phyloP scores from a whole-genome alignment of 768 basidiomycete species.

The Mycena polygramma region DNA sequence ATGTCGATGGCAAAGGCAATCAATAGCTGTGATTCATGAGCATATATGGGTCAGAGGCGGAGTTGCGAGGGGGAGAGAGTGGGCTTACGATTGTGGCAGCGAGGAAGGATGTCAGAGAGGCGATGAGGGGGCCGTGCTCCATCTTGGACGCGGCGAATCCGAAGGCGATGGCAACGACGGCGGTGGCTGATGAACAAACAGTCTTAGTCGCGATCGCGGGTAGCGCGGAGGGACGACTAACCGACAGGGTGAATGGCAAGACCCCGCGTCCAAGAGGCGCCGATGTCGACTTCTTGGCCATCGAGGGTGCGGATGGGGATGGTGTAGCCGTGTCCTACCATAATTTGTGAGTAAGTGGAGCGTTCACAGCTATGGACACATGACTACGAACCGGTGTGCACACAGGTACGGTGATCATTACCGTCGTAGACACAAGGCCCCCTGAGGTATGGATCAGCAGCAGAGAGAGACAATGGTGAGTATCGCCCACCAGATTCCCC shows the following conservation, averaged over 20 bases:
- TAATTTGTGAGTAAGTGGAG: neutral
- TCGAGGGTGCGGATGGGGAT: neutral
- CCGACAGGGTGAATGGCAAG: constrained; percentile 41
- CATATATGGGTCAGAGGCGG: neutral
- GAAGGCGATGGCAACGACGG: constrained; percentile 31
- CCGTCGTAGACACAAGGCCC: constrained; percentile 26
- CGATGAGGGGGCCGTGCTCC: constrained; percentile 22
- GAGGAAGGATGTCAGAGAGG: constrained; percentile 30
- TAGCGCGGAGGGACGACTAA: neutral
- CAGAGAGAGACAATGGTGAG: too few relatives aligned
- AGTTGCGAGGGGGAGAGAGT: too few relatives aligned
- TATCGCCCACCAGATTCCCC: constrained; percentile 32
- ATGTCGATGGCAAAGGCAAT: constrained; percentile 40
- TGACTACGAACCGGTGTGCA: constrained; percentile 21
- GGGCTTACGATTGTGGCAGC: constrained; percentile 30
- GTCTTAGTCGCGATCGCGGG: neutral
- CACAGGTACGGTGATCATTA: constrained; percentile 4
- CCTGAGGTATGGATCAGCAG: neutral
- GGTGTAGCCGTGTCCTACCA: constrained; percentile 31
- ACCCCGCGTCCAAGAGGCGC: constrained; percentile 37
- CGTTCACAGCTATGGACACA: too few relatives aligned
- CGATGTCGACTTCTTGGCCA: constrained; percentile 8
- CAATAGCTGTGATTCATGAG: constrained; percentile 24
- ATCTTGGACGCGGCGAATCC: constrained; percentile 36
- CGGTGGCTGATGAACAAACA: constrained; percentile 21